Conservation (phyloP, 2,329 filamentous ascomycete genomes). For the Fusarium xylarioides region DNA sequence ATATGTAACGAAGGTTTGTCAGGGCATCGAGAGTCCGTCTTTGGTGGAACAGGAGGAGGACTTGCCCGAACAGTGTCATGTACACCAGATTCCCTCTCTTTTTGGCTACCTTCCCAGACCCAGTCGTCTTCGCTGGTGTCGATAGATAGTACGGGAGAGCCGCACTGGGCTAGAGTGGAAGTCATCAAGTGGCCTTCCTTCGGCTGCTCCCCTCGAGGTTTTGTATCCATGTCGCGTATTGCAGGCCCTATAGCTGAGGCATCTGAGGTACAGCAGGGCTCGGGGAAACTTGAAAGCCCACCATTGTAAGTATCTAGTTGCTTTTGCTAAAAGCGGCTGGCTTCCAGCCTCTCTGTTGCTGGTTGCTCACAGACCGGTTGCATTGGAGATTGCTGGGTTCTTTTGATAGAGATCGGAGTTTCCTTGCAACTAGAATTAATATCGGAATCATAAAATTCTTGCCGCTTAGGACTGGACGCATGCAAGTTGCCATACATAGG, state of each 20-base stretch:
- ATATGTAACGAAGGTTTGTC: background rate
- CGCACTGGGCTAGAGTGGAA: slow-evolving; percentile 36
- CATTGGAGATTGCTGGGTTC: slow-evolving; percentile 3
- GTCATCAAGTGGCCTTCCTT: background rate
- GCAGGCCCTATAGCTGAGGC: background rate
- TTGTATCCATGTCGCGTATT: background rate
- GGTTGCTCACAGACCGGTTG: background rate
- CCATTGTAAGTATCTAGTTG: background rate
- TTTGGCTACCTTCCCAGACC: slow-evolving; percentile 12
- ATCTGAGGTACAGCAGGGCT: slow-evolving; percentile 3
- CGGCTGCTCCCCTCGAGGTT: background rate
- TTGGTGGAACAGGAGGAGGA: background rate
- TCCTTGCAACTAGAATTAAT: background rate
- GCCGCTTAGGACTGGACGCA: background rate
- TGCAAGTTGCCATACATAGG: background rate
- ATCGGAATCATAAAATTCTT: background rate
- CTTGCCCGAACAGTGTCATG: background rate
- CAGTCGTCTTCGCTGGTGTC: slow-evolving; percentile 40
- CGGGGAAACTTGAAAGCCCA: background rate
- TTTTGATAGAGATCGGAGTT: background rate
- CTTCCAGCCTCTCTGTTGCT: background rate
- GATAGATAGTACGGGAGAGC: slow-evolving; percentile 43
- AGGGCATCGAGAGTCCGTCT: background rate
- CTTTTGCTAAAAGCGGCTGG: slow-evolving; percentile 10
- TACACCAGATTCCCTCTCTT: background rate